phyloP scores from a whole-genome alignment of 1,139 yeast genomes.

The Lodderomyces orthopsilosis region DNA sequence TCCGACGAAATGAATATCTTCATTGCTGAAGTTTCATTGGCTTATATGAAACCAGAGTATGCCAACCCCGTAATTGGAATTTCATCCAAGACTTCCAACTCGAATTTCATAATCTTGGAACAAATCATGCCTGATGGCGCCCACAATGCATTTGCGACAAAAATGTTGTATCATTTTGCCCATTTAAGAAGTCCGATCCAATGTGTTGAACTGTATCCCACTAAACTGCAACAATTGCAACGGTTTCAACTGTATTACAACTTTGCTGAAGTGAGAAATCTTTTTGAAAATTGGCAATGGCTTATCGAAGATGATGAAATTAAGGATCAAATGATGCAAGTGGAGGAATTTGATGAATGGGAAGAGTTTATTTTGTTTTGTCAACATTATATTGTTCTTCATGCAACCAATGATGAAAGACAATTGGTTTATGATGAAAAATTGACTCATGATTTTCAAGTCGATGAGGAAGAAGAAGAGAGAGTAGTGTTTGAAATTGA shows the following conservation, averaged over 20 bases:
- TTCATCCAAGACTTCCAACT: conserved; percentile 44
- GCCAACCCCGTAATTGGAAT: conserved; percentile 65
- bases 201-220: conserved; percentile 61
- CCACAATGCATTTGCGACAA: conserved; percentile 65
- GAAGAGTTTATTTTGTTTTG: conserved; percentile 78
- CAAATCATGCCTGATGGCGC: conserved; percentile 68
- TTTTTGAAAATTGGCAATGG: conserved; percentile 57
- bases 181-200: conserved; percentile 69
- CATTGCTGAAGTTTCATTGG: conserved; percentile 80
- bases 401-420: conserved; percentile 49
- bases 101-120: conserved; percentile 68
- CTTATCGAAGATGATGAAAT: conserved; percentile 32
- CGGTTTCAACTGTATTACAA: conserved; percentile 50
- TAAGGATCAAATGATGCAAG: conserved; percentile 42
- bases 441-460: not conserved
- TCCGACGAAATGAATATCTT: conserved; percentile 47
- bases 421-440: conserved; percentile 13
- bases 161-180: conserved; percentile 71
- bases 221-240: conserved; percentile 43
- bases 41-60: conserved; percentile 68
- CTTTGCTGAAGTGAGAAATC: conserved; percentile 50
- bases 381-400: conserved; percentile 71
- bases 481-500: conserved; percentile 7
- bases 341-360: conserved; percentile 80
- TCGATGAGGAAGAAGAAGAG: conserved; percentile 5